Evolutionary conservation across 176 grass and related monocot genomes (phyloP), one percentile per base, ranked within the genome.

Genomic region (Thalia dealbata): DNA sequence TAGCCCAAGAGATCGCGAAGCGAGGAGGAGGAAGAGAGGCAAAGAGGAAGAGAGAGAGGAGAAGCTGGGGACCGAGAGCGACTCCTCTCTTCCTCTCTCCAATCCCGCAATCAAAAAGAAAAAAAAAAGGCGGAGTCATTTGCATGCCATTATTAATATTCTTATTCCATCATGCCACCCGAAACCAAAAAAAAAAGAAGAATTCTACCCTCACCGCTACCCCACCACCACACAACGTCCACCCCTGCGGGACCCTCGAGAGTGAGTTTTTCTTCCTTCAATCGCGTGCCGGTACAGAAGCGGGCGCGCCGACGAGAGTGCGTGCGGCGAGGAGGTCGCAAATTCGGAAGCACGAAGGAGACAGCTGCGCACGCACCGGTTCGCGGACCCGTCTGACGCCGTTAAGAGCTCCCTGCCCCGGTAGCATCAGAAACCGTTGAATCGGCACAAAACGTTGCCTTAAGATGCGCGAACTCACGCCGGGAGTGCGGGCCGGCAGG

Each of bases 1-100:
- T 65, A 70, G 64, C 77, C 75, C 35, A 68, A 48, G 61, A 19
- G 60, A 71, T n/a, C 30, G 70, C 64, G 1, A 73, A 29, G 55
- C 28, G 69, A 64, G 29, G 51, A 12, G 28, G 42, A 21, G 16
- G 42, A n/a, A n/a, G n/a, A n/a, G n/a, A n/a, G n/a, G n/a, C n/a
- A n/a, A n/a, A n/a, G n/a, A n/a, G 25, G 50, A 45, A 46, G 55
- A 45, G 54, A 61, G 61, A 12, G n/a, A n/a, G 0, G 52, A n/a
- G 29, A 6, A 26, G n/a, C 1, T 6, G 30, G 22, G 22, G 54
- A 14, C 56, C 54, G 54, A 23, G 54, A n/a, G 54, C 54, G 6
- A 58, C 54, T 19, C 54, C 18, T n/a, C 4, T n/a, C n/a, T n/a
- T n/a, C n/a, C n/a, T n/a, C 18, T 58, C 54, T 58, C 5, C n/a